Evolutionary conservation across 352 stramenopile genomes (phyloP), one percentile per base, ranked within the genome.

Genomic region (Discostella stelligera): DNA sequence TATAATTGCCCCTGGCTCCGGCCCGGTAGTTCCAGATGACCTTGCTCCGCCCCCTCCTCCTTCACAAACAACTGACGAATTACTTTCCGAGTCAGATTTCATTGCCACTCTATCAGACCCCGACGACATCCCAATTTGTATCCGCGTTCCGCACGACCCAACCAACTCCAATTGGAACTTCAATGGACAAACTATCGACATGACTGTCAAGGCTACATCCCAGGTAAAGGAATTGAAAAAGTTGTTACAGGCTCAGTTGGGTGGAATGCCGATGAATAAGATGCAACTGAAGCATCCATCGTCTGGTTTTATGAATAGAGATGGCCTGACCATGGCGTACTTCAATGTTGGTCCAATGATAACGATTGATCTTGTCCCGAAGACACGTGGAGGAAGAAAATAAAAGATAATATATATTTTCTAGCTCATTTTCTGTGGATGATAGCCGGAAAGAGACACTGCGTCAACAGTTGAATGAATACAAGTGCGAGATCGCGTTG

Each of bases 101-200:
- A 83, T 79, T 13, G 77, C 77, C 44, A 82, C 82, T 0, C 66
- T 92, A 5, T 32, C 70, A 16, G 82, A 79, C 39, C 85, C 85
- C 14, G 73, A 82, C 21, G 55, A 68, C 9, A 70, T 91, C 11
- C 82, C 77, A 13, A 72, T 93, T 21, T 80, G 82, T 54, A 80
- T 93, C 41, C 93, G 92, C 46, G 85, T 98, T 37, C 95, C 95
- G 9, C 87, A 94, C 54, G 95, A 98, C 32, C 74, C 91, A 0
- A 89, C 96, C 13, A 96, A 97, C 63, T 77, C 94, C 14, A 89
- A 94, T 58, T 98, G 95, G 94, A 96, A 97, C 73, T 90, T 98
- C 30, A 92, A 95, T 39, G 96, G 96, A 0, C 96, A 98, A 87
- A 94, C 91, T 6, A 71, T 98, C 46, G 95, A 83, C 3, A 61